Base-by-base conservation (phyloP, 208 protist species). In the Sergeia podlipaevii region DNA sequence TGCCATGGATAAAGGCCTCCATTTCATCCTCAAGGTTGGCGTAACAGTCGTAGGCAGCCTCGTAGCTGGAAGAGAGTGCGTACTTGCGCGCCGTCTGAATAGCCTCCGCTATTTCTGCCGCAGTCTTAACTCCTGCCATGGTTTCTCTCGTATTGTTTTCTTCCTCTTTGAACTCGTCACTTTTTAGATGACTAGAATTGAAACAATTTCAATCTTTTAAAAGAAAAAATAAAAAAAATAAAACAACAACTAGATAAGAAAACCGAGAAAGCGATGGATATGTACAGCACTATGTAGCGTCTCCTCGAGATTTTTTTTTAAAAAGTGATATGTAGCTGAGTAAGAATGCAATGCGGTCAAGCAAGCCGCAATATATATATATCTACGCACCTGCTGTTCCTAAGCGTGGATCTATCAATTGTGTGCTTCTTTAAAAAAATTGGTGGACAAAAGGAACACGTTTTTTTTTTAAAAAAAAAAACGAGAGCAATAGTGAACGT, bases 31-130 rank as follows among this genome's bases (percentile, higher is more conserved):
- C 66, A 15, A 80, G 60, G 38, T 55, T 71, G 10, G 15, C 46
- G 61, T 93, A 93, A 57, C 74, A 77, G 10, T 61, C 58, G 0
- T 85, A 37, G 0, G 87, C 83, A 0, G 71, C 53, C 11, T 88
- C 79, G 62, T 94, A 94, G 49, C 85, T 55, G 10, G 72, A 87
- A 17, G 73, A 52, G 20, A 94, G 54, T 4, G 81, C 74, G 60
- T 78, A 88, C 17, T 60, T 56, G 20, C 83, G 82, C 17, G 87
- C 87, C 20, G 64, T 38, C 1, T 80, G 65, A 3, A 88, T 44
- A 8, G 71, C 70, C 39, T 79, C 69, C 17, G 53, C 70, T 11
- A 84, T 74, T 17, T 73, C 68, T 1, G 7, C 27, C 4, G 66
- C 4, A 13, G 43, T 38, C 30, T 36, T 15, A n/a, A 11, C 17